Conservation (phyloP, 495 filamentous ascomycete genomes). For the Opeltia flavorubescens region DNA sequence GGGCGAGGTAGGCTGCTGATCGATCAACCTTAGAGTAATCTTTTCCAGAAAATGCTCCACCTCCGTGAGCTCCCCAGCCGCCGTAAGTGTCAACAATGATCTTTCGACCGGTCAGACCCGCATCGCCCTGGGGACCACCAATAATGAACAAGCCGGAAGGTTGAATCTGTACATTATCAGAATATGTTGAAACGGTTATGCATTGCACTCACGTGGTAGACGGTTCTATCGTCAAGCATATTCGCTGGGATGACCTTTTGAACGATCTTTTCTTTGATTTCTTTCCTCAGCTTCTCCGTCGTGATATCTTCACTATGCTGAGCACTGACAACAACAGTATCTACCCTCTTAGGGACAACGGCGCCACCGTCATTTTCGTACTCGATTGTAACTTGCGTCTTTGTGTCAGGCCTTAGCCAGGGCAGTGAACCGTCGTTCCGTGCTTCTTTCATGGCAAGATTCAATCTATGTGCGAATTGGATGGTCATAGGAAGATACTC, state of each 20-base stretch:
- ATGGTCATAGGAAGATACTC: constrained; percentile 91
- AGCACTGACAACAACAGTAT: constrained; percentile 93
- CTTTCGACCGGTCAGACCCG: constrained; percentile 96
- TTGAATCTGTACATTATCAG: constrained; percentile 55
- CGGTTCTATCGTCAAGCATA: constrained; percentile 80
- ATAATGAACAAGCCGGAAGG: constrained; percentile 98
- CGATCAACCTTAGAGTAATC: constrained; percentile 99
- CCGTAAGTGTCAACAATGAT: constrained; percentile 99
- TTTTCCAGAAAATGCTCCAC: constrained; percentile 99
- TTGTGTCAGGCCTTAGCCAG: constrained; percentile 96
- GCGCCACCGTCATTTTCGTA: constrained; percentile 93
- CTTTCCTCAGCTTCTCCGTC: constrained; percentile 84
- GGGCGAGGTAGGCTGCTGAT: constrained; percentile 90
- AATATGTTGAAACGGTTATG: background rate
- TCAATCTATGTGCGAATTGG: constrained; percentile 88
- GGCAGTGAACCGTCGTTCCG: constrained; percentile 75
- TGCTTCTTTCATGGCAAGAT: constrained; percentile 78
- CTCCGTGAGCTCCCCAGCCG: constrained; percentile 98
- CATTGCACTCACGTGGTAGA: constrained; percentile 64
- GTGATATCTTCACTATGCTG: constrained; percentile 84
- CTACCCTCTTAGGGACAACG: constrained; percentile 80
- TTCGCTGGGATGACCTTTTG: constrained; percentile 82
- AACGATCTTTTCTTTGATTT: constrained; percentile 96
- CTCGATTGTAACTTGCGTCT: constrained; percentile 98
- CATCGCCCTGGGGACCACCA: constrained; percentile 96